These are phyloP conservation scores for Macrolepiota albuminosa DNA, from an alignment of 768 basidiomycete species.

Conservation along the genomic window DNA sequence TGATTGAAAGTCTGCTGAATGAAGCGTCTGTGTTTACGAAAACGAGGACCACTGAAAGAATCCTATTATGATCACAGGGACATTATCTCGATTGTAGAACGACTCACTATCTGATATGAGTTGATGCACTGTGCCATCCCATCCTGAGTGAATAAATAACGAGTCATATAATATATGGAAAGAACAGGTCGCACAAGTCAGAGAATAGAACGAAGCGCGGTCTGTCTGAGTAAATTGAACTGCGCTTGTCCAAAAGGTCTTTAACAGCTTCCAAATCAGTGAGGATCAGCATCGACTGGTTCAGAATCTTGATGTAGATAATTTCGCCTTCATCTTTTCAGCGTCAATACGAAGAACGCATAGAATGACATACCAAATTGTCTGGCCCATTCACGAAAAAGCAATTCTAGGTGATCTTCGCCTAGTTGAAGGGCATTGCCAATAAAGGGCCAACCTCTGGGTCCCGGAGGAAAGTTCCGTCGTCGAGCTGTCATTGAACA, in stretches of 20 bases:
- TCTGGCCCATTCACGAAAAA: conserved; percentile 36
- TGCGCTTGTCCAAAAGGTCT: conserved; percentile 49
- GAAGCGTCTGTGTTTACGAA: conserved; percentile 48
- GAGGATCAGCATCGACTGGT: conserved; percentile 45
- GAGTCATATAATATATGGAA: neutral
- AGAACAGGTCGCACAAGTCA: conserved; percentile 34
- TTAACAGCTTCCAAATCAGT: conserved; percentile 40
- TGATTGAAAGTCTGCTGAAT: conserved; percentile 47
- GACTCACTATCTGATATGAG: conserved; percentile 43
- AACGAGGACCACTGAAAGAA: conserved; percentile 38
- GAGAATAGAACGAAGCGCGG: conserved; percentile 43
- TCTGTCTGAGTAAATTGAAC: conserved; percentile 50
- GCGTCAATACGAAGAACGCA: neutral
- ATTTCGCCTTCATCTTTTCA: conserved; percentile 33
- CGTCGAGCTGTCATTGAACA: conserved; percentile 19
- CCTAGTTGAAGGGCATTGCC: conserved; percentile 47
- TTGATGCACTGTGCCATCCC: conserved; percentile 45
- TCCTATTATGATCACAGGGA: neutral
- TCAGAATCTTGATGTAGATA: conserved; percentile 35
- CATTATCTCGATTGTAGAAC: neutral
- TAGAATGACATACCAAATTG: conserved; percentile 35
- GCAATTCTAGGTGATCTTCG: conserved; percentile 30
- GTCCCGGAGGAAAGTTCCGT: conserved; percentile 41
- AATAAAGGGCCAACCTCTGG: conserved; percentile 37
- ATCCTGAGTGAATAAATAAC: conserved; percentile 27